A percentile compares a stretch with the other conserved stretches of the same genome.
Evolutionary conservation across 139 green algal species (phyloP).

Genomic region (Penium margaritaceum): DNA sequence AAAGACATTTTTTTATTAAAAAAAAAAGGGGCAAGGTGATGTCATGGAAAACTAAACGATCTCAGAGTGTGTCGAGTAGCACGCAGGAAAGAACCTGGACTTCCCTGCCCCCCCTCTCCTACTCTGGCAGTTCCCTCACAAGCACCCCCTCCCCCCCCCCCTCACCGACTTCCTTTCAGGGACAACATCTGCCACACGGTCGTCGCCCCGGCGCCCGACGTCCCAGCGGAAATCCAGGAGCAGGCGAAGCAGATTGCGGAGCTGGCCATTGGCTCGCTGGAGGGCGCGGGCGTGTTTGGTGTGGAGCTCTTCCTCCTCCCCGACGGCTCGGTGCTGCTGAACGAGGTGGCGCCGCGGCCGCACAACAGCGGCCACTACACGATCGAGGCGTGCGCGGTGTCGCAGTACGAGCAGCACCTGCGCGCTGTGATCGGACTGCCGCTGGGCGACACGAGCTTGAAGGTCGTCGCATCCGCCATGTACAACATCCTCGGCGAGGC

Average conservation of each 20-base stretch:
- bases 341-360: slow-evolving; percentile 89
- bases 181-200: slow-evolving; percentile 89
- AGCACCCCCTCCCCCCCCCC: too few relatives aligned
- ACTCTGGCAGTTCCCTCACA: too few relatives aligned
- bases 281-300: slow-evolving; percentile 89
- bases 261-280: slow-evolving; percentile 58
- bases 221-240: slow-evolving; percentile 39
- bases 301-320: slow-evolving; percentile 90
- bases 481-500: slow-evolving; percentile 72
- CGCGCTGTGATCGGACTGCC: slow-evolving; percentile 89
- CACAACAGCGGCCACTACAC: slow-evolving; percentile 98
- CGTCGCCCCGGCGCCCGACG: slow-evolving; percentile 70
- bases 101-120: not conserved
- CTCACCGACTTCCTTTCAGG: too few relatives aligned
- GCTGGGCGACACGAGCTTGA: slow-evolving; percentile 72
- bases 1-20: too few relatives aligned
- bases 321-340: slow-evolving; percentile 72
- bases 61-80: too few relatives aligned
- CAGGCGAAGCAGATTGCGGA: slow-evolving; percentile 62
- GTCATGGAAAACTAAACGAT: too few relatives aligned
- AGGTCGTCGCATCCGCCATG: slow-evolving; percentile 54
- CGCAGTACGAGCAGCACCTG: slow-evolving; percentile 90
- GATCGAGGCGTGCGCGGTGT: slow-evolving; percentile 80
- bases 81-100: too few relatives aligned
- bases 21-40: too few relatives aligned